phyloP scores from a whole-genome alignment of 345 rosid species.

The Hibiscus syriacus region DNA sequence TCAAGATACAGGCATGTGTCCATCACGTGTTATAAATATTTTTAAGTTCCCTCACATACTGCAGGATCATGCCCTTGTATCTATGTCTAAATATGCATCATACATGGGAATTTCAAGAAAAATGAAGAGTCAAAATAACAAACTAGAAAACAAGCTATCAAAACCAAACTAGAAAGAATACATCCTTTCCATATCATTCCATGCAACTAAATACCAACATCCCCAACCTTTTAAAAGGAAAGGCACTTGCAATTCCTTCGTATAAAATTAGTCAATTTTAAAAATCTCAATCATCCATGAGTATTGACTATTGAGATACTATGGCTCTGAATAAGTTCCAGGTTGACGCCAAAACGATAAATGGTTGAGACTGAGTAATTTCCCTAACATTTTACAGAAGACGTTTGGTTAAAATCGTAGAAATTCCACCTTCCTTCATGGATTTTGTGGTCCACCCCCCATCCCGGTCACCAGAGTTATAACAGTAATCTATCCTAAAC shows the following conservation, averaged over 20 bases:
- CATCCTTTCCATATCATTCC: neutral
- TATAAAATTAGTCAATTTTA: neutral
- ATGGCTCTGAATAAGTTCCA: neutral
- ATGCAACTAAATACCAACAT: neutral
- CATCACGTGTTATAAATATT: neutral
- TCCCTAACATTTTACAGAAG: neutral
- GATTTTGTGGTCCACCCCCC: neutral
- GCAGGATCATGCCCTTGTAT: neutral
- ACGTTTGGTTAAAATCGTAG: neutral
- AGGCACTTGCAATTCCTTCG: neutral
- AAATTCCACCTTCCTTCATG: neutral
- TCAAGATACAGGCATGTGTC: neutral
- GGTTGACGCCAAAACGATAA: neutral
- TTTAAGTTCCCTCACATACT: neutral
- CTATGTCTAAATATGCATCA: too few relatives aligned
- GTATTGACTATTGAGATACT: too few relatives aligned
- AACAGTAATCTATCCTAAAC: neutral
- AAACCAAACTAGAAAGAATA: neutral
- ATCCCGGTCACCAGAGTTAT: neutral
- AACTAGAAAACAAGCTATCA: neutral
- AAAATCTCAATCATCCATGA: neutral
- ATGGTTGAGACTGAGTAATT: neutral
- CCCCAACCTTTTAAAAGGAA: neutral
- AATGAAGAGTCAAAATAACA: neutral
- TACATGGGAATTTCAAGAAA: neutral